Base-by-base conservation (phyloP, 768 basidiomycete genomes). In the Rhizopogon salebrosus region DNA sequence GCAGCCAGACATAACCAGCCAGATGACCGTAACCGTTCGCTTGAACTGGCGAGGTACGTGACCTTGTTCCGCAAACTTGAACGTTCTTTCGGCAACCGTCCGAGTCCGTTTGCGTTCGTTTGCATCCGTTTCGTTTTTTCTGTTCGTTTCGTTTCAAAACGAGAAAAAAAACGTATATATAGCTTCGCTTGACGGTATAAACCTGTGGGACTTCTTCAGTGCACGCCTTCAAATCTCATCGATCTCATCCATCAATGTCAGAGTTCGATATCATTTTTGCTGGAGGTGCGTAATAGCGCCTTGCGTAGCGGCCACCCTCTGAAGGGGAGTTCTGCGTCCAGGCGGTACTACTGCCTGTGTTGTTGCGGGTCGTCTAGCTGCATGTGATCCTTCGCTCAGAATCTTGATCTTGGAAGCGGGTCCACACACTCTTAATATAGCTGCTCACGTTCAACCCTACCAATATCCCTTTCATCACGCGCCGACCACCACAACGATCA, bases 211-310 rank as follows among this genome's bases (percentile, higher is more conserved):
- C n/a, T n/a, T n/a, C n/a, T n/a, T n/a, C n/a, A n/a, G n/a, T n/a
- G n/a, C n/a, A n/a, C n/a, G n/a, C n/a, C n/a, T n/a, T n/a, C n/a
- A n/a, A n/a, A 16, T 16, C 14, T 2, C 14, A 3, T 5, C 6
- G 10, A 27, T 46, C 31, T 46, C 22, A 34, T 34, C 27, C 18
- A 66, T 35, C 38, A 4, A 6, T 9, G 6, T 45, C 49, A 13
- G 46, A 57, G 46, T 76, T 74, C 54, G 79, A 83, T 54, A 73
- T 84, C 18, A 73, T 84, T 54, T 77, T 84, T 54, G 79, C 77
- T 27, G 83, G 83, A 57, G 83, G 83, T 83, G 20, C 16, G 65
- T 49, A 34, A 9, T 8, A n/a, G 8, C n/a, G 26, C 37, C 24
- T 62, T 55, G 34, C n/a, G n/a, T 35, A 34, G 6, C 24, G 34